These are phyloP conservation scores for Sanghuangporus baumii DNA, from an alignment of 1,284 basidiomycete genomes.

Conservation along the genomic window DNA sequence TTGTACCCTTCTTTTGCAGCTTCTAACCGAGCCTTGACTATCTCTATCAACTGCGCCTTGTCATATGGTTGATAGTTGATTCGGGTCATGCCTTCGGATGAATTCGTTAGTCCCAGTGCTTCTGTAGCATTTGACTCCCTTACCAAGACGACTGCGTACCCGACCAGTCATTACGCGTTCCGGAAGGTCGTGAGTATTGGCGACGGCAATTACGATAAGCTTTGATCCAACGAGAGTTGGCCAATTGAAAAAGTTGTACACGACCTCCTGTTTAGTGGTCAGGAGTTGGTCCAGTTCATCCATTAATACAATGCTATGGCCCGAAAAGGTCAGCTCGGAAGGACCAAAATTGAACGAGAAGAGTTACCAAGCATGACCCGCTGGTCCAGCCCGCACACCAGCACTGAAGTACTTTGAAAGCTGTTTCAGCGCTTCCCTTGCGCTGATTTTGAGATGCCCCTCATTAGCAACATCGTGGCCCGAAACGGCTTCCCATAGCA, in stretches of 20 bases:
- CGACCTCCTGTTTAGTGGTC: constrained; percentile 94
- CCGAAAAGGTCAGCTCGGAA: not conserved
- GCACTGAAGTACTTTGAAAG: constrained; percentile 60
- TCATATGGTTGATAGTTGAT: constrained; percentile 95
- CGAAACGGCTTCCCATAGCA: constrained; percentile 86
- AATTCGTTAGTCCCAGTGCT: not conserved
- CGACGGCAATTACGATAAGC: constrained; percentile 93
- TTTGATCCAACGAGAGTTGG: constrained; percentile 84
- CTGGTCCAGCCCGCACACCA: constrained; percentile 51
- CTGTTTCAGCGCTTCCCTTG: constrained; percentile 67
- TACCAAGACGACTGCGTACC: constrained; percentile 88
- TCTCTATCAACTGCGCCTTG: constrained; percentile 75
- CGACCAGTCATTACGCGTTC: constrained; percentile 91
- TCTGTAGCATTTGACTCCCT: constrained; percentile 21
- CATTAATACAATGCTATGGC: constrained; percentile 86
- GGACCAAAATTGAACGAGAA: not conserved
- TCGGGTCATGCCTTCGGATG: constrained; percentile 75
- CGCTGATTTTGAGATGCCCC: constrained; percentile 57
- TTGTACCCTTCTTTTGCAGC: constrained; percentile 49
- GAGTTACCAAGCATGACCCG: constrained; percentile 63
- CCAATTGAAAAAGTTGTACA: constrained; percentile 99
- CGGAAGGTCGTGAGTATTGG: constrained; percentile 97
- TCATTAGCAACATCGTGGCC: constrained; percentile 61
- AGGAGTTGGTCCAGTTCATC: constrained; percentile 97
- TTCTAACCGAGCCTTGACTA: constrained; percentile 77